phyloP scores from a whole-genome alignment of 192 early-diverging fungal species.

The Backusella circina region DNA sequence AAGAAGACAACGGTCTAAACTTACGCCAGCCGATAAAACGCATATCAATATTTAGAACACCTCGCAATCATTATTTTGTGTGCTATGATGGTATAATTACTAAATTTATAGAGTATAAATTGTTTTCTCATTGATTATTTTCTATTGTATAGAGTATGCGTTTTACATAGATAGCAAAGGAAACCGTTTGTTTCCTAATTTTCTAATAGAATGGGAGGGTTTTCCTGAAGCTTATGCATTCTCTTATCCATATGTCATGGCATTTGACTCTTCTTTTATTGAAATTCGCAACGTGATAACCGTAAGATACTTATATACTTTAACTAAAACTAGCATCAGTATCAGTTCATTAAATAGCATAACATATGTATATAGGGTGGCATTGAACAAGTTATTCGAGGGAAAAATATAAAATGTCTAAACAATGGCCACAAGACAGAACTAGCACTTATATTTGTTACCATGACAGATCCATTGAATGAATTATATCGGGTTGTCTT shows the following conservation, averaged over 20 bases:
- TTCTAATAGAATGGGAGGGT: conserved; percentile 87
- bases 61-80: conserved; percentile 77
- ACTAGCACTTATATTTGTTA: conserved; percentile 21
- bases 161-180: conserved; percentile 91
- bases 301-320: conserved; percentile 21
- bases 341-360: not conserved
- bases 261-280: conserved; percentile 89
- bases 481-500: conserved; percentile 21
- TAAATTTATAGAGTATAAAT: conserved; percentile 60
- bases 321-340: not conserved
- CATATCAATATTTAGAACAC: conserved; percentile 77
- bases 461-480: conserved; percentile 23
- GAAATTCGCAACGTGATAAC: conserved; percentile 84
- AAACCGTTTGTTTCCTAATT: conserved; percentile 64
- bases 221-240: conserved; percentile 80
- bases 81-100: conserved; percentile 83
- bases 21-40: conserved; percentile 55
- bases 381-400: conserved; percentile 52
- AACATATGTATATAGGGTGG: conserved; percentile 38
- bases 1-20: conserved; percentile 7
- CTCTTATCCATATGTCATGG: conserved; percentile 81
- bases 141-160: conserved; percentile 64
- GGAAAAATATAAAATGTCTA: conserved; percentile 53
- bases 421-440: conserved; percentile 29
- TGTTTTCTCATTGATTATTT: not conserved